These are phyloP conservation scores for Triticum urartu DNA, from an alignment of 176 grass and related monocot species.

Conservation along the genomic window DNA sequence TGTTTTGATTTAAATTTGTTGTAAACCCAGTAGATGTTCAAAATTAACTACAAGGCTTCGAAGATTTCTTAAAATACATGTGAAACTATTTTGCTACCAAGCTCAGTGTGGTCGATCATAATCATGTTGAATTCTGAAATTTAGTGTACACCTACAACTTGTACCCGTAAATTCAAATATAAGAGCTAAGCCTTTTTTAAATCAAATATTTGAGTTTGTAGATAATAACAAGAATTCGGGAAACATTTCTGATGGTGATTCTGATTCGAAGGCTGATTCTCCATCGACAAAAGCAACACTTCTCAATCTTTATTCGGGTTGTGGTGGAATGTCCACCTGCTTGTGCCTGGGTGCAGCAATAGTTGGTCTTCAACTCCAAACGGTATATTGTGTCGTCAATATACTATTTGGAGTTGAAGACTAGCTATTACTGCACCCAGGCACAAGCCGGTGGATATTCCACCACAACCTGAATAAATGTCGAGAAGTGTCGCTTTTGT, in stretches of 20 bases:
- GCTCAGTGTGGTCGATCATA: too few relatives aligned
- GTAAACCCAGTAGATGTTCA: too few relatives aligned
- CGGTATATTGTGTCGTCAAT: too few relatives aligned
- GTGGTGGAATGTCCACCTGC: too few relatives aligned
- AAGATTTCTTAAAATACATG: not conserved
- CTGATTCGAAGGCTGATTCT: constrained; percentile 13
- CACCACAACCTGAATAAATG: constrained; percentile 78
- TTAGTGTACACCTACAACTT: not conserved
- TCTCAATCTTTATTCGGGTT: too few relatives aligned
- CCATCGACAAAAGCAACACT: too few relatives aligned
- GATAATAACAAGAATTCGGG: not conserved
- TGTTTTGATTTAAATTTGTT: too few relatives aligned
- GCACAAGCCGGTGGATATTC: constrained; percentile 74
- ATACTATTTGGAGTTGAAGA: constrained; percentile 36
- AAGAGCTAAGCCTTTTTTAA: not conserved
- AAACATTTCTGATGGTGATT: constrained; percentile 32
- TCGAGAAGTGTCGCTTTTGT: constrained; percentile 51
- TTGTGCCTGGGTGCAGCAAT: too few relatives aligned
- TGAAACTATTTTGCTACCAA: too few relatives aligned
- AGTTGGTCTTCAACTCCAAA: too few relatives aligned
- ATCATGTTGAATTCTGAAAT: too few relatives aligned
- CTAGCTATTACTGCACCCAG: constrained; percentile 57
- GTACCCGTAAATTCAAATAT: too few relatives aligned
- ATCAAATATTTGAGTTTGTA: not conserved
- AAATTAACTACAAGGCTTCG: not conserved